Base-by-base conservation (phyloP, 768 basidiomycete species). In the Strobilomyces echinocephalus region DNA sequence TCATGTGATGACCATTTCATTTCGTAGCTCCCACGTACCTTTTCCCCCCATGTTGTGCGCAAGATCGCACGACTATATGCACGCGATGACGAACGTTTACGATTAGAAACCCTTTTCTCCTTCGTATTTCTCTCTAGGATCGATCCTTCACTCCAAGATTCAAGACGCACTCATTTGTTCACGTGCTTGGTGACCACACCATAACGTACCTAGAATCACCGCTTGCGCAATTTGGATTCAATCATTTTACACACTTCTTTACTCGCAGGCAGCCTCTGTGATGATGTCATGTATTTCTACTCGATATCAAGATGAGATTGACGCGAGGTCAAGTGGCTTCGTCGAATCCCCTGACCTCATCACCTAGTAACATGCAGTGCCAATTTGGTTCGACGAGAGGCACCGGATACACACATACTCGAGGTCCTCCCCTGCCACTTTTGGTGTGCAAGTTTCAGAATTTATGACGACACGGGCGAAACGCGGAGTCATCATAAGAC, bases 61-160 rank as follows among this genome's bases (percentile, higher is more conserved):
- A 12, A 55, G 53, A 47, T 44, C 56, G 53, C 59, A 64, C 47
- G 53, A 43, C 24, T 42, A 36, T 36, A 46, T 36, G 34, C 10
- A 57, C 44, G 52, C 50, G 45, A 10, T 24, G 3, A 62, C 38
- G 56, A 50, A 63, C 56, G 18, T 58, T 64, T 42, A 61, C 16
- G 50, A 52, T 44, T n/a, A 26, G 14, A n/a, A 16, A 6, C 2
- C 20, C 34, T 49, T 20, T 28, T 30, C 39, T n/a, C 34, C 5
- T n/a, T 2, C 52, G 43, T 38, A 59, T 36, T 16, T 16, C n/a
- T 41, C 11, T 18, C 46, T 26, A 40, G 16, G 18, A 56, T 47
- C 34, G 18, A 4, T 42, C 50, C 34, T 48, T 60, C 49, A 18
- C 45, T 43, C 8, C 38, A 36, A 24, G 24, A 24, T 24, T 24